These are phyloP conservation scores for Auxenochlorella pyrenoidosa DNA, from an alignment of 139 green algal species.

Conservation along the genomic window DNA sequence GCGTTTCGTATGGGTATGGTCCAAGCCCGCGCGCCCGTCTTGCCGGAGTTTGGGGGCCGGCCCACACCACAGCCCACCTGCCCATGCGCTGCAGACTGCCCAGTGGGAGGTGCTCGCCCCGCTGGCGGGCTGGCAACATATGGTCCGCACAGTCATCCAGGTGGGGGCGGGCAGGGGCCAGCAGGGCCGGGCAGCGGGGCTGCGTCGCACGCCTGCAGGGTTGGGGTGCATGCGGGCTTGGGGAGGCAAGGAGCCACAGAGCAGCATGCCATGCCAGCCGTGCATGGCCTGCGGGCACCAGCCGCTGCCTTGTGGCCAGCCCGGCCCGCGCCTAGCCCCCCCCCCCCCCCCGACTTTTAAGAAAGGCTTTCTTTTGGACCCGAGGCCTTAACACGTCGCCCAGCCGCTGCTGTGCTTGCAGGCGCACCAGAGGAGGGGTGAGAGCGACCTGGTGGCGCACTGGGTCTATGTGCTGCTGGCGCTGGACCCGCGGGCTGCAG, in stretches of 20 bases:
- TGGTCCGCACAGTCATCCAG: constrained; percentile 54
- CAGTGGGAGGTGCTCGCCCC: background rate
- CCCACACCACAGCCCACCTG: background rate
- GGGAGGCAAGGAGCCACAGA: background rate
- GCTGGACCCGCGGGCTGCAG: constrained; percentile 63
- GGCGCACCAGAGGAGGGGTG: constrained; percentile 73
- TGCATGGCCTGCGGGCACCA: background rate
- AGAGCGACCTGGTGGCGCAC: constrained; percentile 79
- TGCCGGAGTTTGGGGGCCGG: too few relatives aligned
- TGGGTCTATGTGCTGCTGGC: constrained; percentile 78
- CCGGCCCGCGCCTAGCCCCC: too few relatives aligned
- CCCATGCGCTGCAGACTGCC: background rate
- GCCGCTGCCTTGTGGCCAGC: too few relatives aligned
- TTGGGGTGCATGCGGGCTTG: background rate
- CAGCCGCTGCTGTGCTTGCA: too few relatives aligned
- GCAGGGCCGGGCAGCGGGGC: background rate
- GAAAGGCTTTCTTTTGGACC: too few relatives aligned
- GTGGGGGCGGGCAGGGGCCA: background rate
- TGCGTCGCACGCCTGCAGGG: background rate
- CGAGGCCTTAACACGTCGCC: too few relatives aligned
- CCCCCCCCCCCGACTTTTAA: too few relatives aligned
- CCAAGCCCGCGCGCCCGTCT: too few relatives aligned
- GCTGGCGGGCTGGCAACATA: constrained; percentile 36
- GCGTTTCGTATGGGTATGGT: too few relatives aligned
- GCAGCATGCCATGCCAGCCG: background rate